These are phyloP conservation scores for Lithospermum erythrorhizon DNA, from an alignment of 257 asterid genomes.

Conservation along the genomic window DNA sequence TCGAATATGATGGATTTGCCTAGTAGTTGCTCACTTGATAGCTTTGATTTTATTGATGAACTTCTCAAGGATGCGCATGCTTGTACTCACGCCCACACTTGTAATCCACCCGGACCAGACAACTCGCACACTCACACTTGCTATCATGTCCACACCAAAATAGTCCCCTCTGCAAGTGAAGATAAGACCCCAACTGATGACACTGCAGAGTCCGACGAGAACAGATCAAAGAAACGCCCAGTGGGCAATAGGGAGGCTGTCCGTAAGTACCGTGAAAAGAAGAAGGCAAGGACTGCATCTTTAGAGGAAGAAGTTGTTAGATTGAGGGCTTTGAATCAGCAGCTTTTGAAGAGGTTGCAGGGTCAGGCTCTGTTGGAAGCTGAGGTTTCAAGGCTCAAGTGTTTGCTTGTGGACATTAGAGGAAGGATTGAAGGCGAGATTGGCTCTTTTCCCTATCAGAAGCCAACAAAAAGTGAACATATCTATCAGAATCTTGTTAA, in stretches of 20 bases:
- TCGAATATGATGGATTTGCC: conserved; percentile 34
- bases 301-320: conserved; percentile 78
- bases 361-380: conserved; percentile 85
- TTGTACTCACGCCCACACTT: conserved; percentile 89
- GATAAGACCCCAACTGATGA: conserved; percentile 64
- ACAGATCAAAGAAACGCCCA: conserved; percentile 59
- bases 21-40: conserved; percentile 30
- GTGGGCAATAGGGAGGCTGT: conserved; percentile 91
- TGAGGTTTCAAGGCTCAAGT: conserved; percentile 84
- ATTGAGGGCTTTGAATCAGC: conserved; percentile 77
- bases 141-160: conserved; percentile 90
- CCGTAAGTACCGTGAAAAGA: conserved; percentile 90
- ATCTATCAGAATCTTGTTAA: conserved; percentile 30
- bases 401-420: conserved; percentile 87
- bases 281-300: conserved; percentile 80
- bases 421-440: conserved; percentile 99
- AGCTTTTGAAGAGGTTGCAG: conserved; percentile 79
- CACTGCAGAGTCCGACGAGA: conserved; percentile 77
- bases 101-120: conserved; percentile 91
- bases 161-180: conserved; percentile 55
- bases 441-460: conserved; percentile 93
- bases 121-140: conserved; percentile 71
- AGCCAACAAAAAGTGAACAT: conserved; percentile 45
- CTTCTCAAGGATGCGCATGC: conserved; percentile 38
- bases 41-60: conserved; percentile 32